phyloP scores from a whole-genome alignment of 2,329 filamentous ascomycete genomes.

The Arthroderma sp. region DNA sequence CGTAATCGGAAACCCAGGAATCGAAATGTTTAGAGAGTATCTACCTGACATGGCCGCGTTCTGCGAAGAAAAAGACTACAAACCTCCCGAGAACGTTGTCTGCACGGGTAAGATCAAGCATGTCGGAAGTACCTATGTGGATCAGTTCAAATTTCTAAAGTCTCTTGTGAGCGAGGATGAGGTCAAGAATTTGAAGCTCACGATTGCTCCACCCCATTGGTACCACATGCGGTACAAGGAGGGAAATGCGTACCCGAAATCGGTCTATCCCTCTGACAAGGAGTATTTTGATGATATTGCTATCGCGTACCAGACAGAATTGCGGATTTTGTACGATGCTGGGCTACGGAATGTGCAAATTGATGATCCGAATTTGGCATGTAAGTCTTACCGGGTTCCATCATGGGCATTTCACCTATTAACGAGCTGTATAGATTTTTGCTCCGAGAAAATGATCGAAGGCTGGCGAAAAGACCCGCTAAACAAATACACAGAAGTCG shows the following conservation, averaged over 20 bases:
- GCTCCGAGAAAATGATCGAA: conserved; percentile 55
- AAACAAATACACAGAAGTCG: conserved; percentile 55
- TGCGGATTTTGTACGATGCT: conserved; percentile 48
- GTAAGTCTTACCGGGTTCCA: conserved; percentile 31
- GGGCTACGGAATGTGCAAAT: conserved; percentile 55
- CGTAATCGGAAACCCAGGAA: conserved; percentile 35
- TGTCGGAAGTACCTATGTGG: conserved; percentile 42
- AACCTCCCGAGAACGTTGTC: conserved; percentile 44
- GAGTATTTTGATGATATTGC: conserved; percentile 55
- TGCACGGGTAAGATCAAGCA: conserved; percentile 47
- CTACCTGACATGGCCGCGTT: conserved; percentile 51
- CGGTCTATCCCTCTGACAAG: conserved; percentile 43
- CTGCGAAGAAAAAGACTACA: conserved; percentile 40
- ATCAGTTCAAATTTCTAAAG: conserved; percentile 49
- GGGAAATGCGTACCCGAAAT: conserved; percentile 43
- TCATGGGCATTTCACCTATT: background rate
- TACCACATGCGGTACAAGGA: conserved; percentile 52
- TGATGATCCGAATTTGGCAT: conserved; percentile 54
- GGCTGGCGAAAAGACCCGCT: conserved; percentile 56
- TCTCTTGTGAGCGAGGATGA: conserved; percentile 45
- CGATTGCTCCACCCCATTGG: conserved; percentile 54
- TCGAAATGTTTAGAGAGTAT: conserved; percentile 44
- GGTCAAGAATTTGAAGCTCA: conserved; percentile 55
- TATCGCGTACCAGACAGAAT: conserved; percentile 51
- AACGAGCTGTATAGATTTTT: conserved; percentile 46